Evolutionary conservation across 805 yeast species (phyloP), one percentile per base, ranked within the genome.

Genomic region (Groenewaldozyma tartarivorans): DNA sequence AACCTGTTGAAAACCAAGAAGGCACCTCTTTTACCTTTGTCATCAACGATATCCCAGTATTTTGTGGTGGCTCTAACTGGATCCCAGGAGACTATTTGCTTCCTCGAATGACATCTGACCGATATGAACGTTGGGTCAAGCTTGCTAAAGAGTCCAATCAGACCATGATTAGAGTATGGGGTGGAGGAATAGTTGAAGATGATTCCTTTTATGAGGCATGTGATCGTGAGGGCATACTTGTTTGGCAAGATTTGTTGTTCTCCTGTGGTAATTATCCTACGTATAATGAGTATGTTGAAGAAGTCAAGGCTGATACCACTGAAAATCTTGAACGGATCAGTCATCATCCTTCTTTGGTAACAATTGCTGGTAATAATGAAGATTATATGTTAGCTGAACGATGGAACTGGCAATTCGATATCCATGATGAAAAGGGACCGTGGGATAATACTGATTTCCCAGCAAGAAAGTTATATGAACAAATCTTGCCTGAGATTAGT

Each of bases 171-270:
- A 51, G 74, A 32, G 61, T 68, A 2, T 69, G 74, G 74, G 74
- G 69, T 7, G 74, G 74, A 18, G 75, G 75, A 2, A 54, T 51
- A 38, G 69, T 63, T 43, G 74, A 69, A 44, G 51, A 48, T 32
- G 71, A 68, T 24, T 35, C 46, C 2, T 65, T 69, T 43, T 69
- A 68, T 47, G 55, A 57, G 5, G 61, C 59, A 38, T 69, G 74
- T 51, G 74, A 69, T 44, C 40, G 58, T 15, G 43, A 58, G 5
- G 73, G 74, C 2, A 42, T 72, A 5, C 33, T 72, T 45, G 67
- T 72, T 3, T 72, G 76, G 74, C 75, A 72, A 35, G 77, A 72
- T 49, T 69, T 72, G 49, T 66, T 69, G 73, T 71, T 72, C 57
- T 75, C 72, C 1, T 72, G 77, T 57, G 76, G 74, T 1, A 66